phyloP scores from a whole-genome alignment of 2,329 filamentous ascomycete species.

The Lachnellula hyalina region DNA sequence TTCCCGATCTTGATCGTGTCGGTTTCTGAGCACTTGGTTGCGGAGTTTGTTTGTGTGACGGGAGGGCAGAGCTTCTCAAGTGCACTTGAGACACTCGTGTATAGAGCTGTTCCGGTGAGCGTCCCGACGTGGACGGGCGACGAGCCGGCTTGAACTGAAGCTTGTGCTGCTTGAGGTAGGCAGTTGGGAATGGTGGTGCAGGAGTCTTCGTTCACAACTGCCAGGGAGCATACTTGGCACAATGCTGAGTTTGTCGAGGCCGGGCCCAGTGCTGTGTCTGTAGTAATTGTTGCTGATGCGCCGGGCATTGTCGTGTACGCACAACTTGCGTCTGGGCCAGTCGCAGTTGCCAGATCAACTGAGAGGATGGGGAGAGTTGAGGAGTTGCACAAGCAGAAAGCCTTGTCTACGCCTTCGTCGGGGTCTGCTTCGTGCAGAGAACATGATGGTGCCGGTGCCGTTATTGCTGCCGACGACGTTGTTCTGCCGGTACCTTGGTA shows the following conservation, averaged over 20 bases:
- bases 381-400: no score
- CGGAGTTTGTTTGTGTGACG: conserved; percentile 8
- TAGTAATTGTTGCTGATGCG: background rate
- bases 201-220: conserved; percentile 1
- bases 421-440: no score
- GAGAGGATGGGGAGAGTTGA: no score
- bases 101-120: conserved; percentile 7
- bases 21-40: conserved; percentile 4
- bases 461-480: background rate
- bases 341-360: no score
- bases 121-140: conserved; percentile 7
- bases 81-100: conserved; percentile 8
- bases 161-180: conserved; percentile 1
- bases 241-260: conserved; percentile 2
- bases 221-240: conserved; percentile 4
- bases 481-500: background rate
- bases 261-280: conserved; percentile 3
- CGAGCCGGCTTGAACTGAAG: conserved; percentile 2
- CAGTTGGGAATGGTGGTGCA: conserved; percentile 6
- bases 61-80: conserved; percentile 7
- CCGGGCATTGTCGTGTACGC: no score
- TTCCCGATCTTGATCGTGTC: background rate
- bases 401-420: no score
- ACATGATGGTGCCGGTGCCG: background rate
- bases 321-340: no score